Percentiles rank a stretch among this genome's conserved stretches.
Evolutionary conservation across 768 basidiomycete genomes (phyloP).

Genomic region (Leccinum rimulosum): DNA sequence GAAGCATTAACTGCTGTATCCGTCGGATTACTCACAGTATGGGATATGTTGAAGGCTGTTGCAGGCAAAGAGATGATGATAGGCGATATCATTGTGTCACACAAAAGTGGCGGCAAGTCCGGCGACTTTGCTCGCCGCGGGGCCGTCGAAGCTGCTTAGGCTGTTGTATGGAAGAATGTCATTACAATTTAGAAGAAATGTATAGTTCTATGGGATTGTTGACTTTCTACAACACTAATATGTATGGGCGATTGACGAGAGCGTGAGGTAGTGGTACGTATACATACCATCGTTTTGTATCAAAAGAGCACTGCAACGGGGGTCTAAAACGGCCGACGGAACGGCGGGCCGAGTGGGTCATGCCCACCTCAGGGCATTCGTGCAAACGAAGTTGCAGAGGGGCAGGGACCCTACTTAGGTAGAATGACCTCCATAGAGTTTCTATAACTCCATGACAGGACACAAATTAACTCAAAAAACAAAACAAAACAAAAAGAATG

Average conservation of each 20-base stretch:
- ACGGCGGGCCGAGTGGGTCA: no score
- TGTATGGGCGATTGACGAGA: not conserved
- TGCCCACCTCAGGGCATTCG: no score
- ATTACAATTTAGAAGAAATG: not conserved
- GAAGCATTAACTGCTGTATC: slow-evolving; percentile 88
- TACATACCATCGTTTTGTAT: not conserved
- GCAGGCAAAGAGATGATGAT: slow-evolving; percentile 89
- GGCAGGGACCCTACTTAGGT: no score
- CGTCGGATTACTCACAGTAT: slow-evolving; percentile 75
- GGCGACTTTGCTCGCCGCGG: slow-evolving; percentile 54
- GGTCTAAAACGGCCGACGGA: no score
- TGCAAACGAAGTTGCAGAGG: no score
- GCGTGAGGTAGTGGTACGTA: not conserved
- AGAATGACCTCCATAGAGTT: no score
- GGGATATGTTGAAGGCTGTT: slow-evolving; percentile 93
- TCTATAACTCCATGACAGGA: no score
- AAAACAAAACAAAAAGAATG: no score
- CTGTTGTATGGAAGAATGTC: not conserved
- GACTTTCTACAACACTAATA: not conserved
- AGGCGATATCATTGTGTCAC: slow-evolving; percentile 57
- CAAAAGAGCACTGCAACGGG: no score
- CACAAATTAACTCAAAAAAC: no score
- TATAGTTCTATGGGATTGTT: not conserved
- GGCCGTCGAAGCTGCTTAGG: not conserved
- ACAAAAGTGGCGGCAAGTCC: slow-evolving; percentile 73